A percentile compares a stretch with the other conserved stretches of the same genome.
Conservation (phyloP, 148 eudicot species). For the Rhododendron griersonianum region DNA sequence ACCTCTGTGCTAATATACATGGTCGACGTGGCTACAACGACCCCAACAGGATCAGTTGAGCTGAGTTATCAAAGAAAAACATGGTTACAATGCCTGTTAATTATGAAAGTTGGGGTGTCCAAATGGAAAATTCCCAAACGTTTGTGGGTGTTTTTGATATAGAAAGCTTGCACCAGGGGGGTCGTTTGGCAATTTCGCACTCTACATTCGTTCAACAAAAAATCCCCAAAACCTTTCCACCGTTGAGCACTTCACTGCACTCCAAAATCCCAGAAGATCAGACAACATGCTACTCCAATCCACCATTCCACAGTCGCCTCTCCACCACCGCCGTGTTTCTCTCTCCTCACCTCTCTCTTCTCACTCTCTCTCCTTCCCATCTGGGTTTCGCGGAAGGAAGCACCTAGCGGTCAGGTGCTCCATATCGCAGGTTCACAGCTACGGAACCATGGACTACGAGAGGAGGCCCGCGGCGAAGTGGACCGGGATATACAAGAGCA, state of each 20-base stretch:
- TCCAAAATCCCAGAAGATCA: constrained; percentile 21
- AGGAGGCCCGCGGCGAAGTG: constrained; percentile 37
- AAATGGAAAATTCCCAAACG: not conserved
- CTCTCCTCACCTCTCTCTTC: constrained; percentile 24
- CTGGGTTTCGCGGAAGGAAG: constrained; percentile 33
- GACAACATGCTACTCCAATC: constrained; percentile 55
- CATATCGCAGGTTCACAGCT: constrained; percentile 19
- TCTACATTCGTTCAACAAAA: not conserved
- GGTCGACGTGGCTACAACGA: too few relatives aligned
- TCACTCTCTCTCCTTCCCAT: constrained; percentile 30
- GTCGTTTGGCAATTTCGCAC: not conserved
- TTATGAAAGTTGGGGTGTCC: not conserved
- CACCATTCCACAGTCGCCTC: constrained; percentile 27
- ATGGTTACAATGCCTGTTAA: too few relatives aligned
- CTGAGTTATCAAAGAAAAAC: too few relatives aligned
- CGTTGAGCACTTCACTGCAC: not conserved
- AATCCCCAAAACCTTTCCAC: not conserved
- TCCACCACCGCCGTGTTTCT: constrained; percentile 6
- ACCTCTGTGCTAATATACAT: too few relatives aligned
- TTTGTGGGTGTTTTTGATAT: not conserved
- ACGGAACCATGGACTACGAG: constrained; percentile 43
- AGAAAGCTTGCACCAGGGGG: not conserved
- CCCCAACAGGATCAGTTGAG: too few relatives aligned
- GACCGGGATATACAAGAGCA: constrained; percentile 46
- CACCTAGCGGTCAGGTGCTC: constrained; percentile 26